phyloP scores from a whole-genome alignment of 768 basidiomycete genomes.

The Postia placenta region DNA sequence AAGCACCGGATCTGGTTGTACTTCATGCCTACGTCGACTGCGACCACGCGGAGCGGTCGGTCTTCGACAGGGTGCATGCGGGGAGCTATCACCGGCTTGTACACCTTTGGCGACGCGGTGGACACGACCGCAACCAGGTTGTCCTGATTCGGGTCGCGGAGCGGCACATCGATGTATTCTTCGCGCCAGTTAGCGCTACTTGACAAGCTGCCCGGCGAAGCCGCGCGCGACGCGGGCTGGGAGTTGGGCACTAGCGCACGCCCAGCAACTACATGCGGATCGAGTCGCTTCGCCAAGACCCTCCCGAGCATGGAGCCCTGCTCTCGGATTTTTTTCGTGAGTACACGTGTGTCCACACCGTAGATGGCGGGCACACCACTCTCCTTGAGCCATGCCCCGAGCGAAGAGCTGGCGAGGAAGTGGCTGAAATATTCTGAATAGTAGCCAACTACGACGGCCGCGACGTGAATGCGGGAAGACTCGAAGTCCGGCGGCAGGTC shows the following conservation, averaged over 20 bases:
- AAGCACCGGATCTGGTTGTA: conserved; percentile 99
- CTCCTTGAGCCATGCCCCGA: conserved; percentile 92
- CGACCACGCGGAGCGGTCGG: conserved; percentile 76
- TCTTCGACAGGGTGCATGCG: conserved; percentile 66
- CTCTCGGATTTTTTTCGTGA: conserved; percentile 94
- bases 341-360: conserved; percentile 92
- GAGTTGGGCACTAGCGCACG: conserved; percentile 31
- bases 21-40: conserved; percentile 99
- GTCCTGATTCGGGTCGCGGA: conserved; percentile 79
- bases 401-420: conserved; percentile 83
- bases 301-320: conserved; percentile 91
- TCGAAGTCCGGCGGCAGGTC: conserved; percentile 77
- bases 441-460: conserved; percentile 87
- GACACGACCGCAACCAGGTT: conserved; percentile 94
- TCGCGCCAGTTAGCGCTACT: conserved; percentile 61
- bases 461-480: conserved; percentile 89
- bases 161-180: conserved; percentile 77
- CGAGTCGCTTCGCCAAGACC: conserved; percentile 61
- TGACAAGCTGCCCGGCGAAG: conserved; percentile 43
- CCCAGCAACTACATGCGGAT: conserved; percentile 32
- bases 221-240: conserved; percentile 38
- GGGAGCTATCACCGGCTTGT: conserved; percentile 50
- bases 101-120: conserved; percentile 57
- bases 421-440: conserved; percentile 95
- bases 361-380: conserved; percentile 91